phyloP scores from a whole-genome alignment of 257 asterid genomes.

The Hygrophila difformis region DNA sequence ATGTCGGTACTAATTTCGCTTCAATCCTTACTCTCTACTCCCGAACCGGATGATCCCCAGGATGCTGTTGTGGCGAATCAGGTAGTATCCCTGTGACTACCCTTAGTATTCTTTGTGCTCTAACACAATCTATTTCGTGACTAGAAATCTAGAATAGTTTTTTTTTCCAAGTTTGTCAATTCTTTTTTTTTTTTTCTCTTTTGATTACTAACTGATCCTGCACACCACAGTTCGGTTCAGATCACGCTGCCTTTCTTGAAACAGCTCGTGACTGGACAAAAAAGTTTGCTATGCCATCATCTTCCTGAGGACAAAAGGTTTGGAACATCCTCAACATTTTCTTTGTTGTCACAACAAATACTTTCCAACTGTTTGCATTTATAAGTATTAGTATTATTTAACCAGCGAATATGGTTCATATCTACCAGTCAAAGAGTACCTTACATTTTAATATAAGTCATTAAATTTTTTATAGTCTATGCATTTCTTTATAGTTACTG shows the following conservation, averaged over 20 bases:
- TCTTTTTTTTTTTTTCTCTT: conserved; percentile 13
- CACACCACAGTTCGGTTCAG: conserved; percentile 50
- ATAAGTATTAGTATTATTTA: too few species aligned
- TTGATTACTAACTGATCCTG: conserved; percentile 12
- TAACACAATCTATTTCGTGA: too few species aligned
- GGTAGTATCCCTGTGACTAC: conserved; percentile 25
- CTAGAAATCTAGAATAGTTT: too few species aligned
- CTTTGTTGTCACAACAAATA: too few species aligned
- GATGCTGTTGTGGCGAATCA: conserved; percentile 96
- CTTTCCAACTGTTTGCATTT: too few species aligned
- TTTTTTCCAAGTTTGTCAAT: conserved; percentile 11
- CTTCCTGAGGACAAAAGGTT: too few species aligned
- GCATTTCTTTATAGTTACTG: too few species aligned
- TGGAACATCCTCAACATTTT: too few species aligned
- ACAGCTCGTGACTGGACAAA: conserved; percentile 99
- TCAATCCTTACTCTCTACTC: conserved; percentile 91
- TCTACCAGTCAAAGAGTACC: too few species aligned
- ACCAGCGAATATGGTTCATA: too few species aligned
- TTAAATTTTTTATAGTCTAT: too few species aligned
- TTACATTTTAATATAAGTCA: too few species aligned
- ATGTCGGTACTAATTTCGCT: conserved; percentile 92
- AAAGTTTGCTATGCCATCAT: conserved; percentile 70
- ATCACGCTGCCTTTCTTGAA: conserved; percentile 55
- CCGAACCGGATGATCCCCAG: conserved; percentile 97
- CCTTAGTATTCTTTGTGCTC: neutral